Conservation (phyloP, 495 filamentous ascomycete species). For the Daldinia vernicosa region DNA sequence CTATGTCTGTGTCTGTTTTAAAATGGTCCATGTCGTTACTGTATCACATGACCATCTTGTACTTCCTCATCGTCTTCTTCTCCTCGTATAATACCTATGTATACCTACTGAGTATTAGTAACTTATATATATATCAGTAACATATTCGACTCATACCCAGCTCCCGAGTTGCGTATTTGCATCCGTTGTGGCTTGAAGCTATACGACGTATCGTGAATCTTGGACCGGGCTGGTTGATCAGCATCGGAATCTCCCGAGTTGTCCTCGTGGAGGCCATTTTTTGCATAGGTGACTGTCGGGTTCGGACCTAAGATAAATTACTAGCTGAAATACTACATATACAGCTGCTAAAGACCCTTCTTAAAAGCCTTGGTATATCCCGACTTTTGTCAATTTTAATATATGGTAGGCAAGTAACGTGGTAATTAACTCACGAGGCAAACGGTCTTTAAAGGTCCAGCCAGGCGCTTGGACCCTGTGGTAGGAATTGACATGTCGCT, state of each 20-base stretch:
- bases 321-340: neutral
- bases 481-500: neutral
- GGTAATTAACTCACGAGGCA: neutral
- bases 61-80: neutral
- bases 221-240: neutral
- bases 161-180: neutral
- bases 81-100: too few species aligned
- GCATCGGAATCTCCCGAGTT: neutral
- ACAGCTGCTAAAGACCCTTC: neutral
- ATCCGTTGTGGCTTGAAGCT: neutral
- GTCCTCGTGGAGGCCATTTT: neutral
- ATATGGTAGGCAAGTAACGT: neutral
- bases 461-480: neutral
- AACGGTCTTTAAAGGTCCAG: neutral
- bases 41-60: conserved; percentile 2
- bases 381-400: neutral
- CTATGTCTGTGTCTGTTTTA: too few species aligned
- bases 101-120: too few species aligned
- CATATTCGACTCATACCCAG: neutral
- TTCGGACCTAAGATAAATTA: neutral
- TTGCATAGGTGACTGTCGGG: neutral
- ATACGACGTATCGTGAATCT: neutral
- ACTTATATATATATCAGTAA: neutral
- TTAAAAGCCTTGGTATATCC: neutral
- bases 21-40: neutral